Evolutionary conservation across 176 grass and related monocot genomes (phyloP).

Genomic region (Stipa capillata): DNA sequence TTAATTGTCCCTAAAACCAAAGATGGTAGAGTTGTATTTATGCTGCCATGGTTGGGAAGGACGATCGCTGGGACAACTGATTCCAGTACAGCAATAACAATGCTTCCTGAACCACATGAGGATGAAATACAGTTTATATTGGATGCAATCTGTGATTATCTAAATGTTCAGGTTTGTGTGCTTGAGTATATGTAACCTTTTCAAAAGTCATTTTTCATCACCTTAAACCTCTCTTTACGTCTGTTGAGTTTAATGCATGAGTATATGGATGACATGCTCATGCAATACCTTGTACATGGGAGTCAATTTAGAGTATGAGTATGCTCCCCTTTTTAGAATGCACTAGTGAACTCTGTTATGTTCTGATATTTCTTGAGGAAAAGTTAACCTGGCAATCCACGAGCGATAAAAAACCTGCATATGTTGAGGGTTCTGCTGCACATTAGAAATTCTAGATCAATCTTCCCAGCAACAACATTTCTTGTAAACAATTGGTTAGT

Average conservation of each 20-base stretch:
- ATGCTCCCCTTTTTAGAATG: neutral
- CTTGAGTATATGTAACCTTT: neutral
- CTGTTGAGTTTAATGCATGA: neutral
- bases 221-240: neutral
- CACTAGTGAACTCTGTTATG: neutral
- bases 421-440: neutral
- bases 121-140: constrained; percentile 99
- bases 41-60: constrained; percentile 95
- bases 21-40: constrained; percentile 94
- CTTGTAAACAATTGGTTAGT: neutral
- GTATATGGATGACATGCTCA: neutral
- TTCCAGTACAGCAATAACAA: constrained; percentile 71
- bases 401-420: neutral
- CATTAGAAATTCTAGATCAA: neutral
- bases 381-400: neutral
- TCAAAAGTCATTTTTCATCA: neutral
- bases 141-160: constrained; percentile 87
- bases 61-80: constrained; percentile 83
- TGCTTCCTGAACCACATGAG: constrained; percentile 96
- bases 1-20: constrained; percentile 98
- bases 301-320: neutral
- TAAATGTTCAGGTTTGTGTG: constrained; percentile 83
- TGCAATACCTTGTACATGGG: neutral
- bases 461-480: neutral
- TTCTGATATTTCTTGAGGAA: neutral